These are phyloP conservation scores for Phytophthora pseudosyringae DNA, from an alignment of 352 stramenopile genomes.

Conservation along the genomic window DNA sequence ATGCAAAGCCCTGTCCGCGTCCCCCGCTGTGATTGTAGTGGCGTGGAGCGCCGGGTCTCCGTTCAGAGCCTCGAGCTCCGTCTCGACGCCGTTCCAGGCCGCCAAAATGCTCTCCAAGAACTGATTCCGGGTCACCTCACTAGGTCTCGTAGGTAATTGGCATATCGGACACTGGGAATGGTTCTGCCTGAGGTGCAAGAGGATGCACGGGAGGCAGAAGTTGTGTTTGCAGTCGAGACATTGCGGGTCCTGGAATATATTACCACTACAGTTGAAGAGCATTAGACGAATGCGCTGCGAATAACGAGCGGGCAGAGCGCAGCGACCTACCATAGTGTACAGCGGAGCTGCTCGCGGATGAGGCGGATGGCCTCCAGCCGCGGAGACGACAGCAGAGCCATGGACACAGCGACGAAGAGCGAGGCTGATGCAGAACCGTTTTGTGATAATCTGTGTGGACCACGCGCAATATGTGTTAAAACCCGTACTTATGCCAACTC, in stretches of 20 bases:
- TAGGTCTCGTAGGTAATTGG: conserved; percentile 73
- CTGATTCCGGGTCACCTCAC: conserved; percentile 85
- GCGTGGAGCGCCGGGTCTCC: conserved; percentile 44
- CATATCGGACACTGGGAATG: conserved; percentile 74
- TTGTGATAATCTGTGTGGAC: too few species aligned
- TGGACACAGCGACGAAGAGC: conserved; percentile 12
- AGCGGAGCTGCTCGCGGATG: conserved; percentile 84
- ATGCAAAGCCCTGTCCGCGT: conserved; percentile 47
- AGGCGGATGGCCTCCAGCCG: conserved; percentile 66
- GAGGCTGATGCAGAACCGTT: not conserved
- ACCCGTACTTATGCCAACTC: too few species aligned
- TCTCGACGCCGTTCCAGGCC: conserved; percentile 80
- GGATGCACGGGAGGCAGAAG: conserved; percentile 82
- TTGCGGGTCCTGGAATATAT: conserved; percentile 85
- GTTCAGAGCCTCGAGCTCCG: conserved; percentile 51
- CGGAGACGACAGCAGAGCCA: conserved; percentile 67
- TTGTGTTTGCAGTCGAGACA: conserved; percentile 91
- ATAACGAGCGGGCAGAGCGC: not conserved
- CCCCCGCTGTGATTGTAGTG: conserved; percentile 30
- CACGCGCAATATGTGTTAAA: too few species aligned
- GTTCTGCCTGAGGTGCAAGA: conserved; percentile 62
- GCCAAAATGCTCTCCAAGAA: conserved; percentile 85
- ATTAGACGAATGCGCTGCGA: not conserved
- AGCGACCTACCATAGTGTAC: conserved; percentile 69
- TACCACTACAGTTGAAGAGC: conserved; percentile 39